Evolutionary conservation across 1,284 basidiomycete species (phyloP), one percentile per base, ranked within the genome.

Genomic region (Caloboletus inedulis): DNA sequence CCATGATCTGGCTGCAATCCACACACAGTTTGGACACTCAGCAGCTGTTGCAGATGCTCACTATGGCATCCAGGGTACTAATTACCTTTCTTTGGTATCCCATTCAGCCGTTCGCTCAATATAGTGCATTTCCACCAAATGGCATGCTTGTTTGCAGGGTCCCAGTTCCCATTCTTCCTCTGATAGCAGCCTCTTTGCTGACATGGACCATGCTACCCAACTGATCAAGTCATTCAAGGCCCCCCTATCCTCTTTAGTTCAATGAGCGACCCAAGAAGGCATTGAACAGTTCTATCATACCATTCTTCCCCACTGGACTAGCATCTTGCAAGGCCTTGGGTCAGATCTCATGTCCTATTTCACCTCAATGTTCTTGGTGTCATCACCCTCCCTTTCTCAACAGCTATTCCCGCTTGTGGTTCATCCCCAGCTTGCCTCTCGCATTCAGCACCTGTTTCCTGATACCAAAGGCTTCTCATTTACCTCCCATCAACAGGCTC

Each of bases 1-100:
- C 7, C 25, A 34, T 0, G 18, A 36, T 13, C 6, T 36, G 0
- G 12, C 4, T 19, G 18, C 35, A 10, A 36, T 36, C 1, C 18
- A 56, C 27, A 3, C 19, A 0, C 40, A 56, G 19, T 56, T 56
- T 31, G 43, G 47, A 5, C 53, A 56, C 4, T 50, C 40, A 0
- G 30, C 5, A 0, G 0, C 3, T 0, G 2, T 55, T 7, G 47
- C 47, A 0, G 40, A 55, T 14, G 53, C 47, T 3, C 54, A 55
- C 29, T 56, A 55, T 18, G 47, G 47, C 9, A 40, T 55, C 6
- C 53, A 56, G 7, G 34, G 34, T 2, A 50, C 53, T 0, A 55
- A 55, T 8, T 30, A 18, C 0, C 9, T 43, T 0, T 34, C n/a
- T 4, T 18, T 10, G 9, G 8, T 35, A 4, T 35, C n/a, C n/a